Percentiles rank a stretch among this genome's conserved stretches.
These are phyloP conservation scores for Physaria fendleri DNA, from an alignment of 345 rosid genomes.

Conservation along the genomic window DNA sequence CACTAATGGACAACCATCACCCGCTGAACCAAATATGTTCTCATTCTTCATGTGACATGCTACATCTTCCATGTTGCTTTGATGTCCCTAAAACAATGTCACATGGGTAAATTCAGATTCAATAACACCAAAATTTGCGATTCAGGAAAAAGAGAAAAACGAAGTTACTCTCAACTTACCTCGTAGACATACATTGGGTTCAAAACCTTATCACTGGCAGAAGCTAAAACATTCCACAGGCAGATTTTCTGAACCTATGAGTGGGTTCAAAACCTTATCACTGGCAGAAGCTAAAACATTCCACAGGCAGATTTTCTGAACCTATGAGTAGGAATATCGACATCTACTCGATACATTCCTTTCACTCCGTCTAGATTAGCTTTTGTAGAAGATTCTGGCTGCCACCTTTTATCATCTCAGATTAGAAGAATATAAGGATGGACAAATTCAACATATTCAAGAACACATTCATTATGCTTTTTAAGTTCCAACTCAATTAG, in stretches of 20 bases:
- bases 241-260: slow-evolving; percentile 82
- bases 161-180: slow-evolving; percentile 35
- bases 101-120: background rate
- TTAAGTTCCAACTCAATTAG: too few relatives aligned
- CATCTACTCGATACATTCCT: too few relatives aligned
- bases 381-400: too few relatives aligned
- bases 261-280: too few relatives aligned
- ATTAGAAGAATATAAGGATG: too few relatives aligned
- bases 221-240: slow-evolving; percentile 76
- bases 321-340: too few relatives aligned
- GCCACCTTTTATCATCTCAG: too few relatives aligned
- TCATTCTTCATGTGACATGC: slow-evolving; percentile 89
- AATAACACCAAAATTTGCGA: background rate
- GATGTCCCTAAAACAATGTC: slow-evolving; percentile 52
- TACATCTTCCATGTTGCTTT: slow-evolving; percentile 70
- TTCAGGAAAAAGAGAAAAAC: background rate
- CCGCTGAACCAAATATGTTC: slow-evolving; percentile 73
- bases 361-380: too few relatives aligned
- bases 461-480: too few relatives aligned
- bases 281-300: too few relatives aligned
- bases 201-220: slow-evolving; percentile 49
- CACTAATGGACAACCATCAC: slow-evolving; percentile 78
- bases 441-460: too few relatives aligned
- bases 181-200: slow-evolving; percentile 59
- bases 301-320: too few relatives aligned